These are phyloP conservation scores for Citrus inodora DNA, from an alignment of 345 rosid species.

Conservation along the genomic window DNA sequence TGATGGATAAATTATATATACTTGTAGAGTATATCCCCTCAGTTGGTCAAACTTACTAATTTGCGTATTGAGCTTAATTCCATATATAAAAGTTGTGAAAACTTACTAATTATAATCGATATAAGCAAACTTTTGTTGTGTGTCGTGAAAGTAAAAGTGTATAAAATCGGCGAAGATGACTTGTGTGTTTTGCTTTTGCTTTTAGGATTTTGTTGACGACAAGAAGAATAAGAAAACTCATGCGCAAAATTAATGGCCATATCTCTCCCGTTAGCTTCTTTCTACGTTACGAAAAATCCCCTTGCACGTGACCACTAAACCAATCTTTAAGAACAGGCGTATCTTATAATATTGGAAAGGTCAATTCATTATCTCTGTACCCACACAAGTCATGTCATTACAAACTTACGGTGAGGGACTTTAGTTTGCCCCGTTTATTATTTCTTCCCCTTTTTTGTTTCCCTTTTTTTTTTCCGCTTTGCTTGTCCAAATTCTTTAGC, in stretches of 20 bases:
- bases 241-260: not conserved
- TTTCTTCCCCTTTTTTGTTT: not conserved
- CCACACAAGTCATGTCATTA: not conserved
- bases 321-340: not conserved
- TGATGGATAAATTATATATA: too few relatives aligned
- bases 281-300: not conserved
- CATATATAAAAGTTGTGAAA: not conserved
- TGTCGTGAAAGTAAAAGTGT: not conserved
- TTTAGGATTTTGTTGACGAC: slow-evolving; percentile 2
- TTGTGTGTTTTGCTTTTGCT: not conserved
- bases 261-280: not conserved
- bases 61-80: not conserved
- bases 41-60: not conserved
- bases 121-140: not conserved
- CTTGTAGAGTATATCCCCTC: not conserved
- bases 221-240: not conserved
- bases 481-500: not conserved
- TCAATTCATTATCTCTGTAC: not conserved
- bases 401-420: not conserved
- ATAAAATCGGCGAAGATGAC: not conserved
- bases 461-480: too few relatives aligned
- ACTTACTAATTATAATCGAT: too few relatives aligned
- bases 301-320: not conserved
- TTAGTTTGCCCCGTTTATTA: not conserved
- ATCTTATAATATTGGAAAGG: not conserved